These are phyloP conservation scores for Naegleria lovaniensis DNA, from an alignment of 208 protist genomes.

Conservation along the genomic window DNA sequence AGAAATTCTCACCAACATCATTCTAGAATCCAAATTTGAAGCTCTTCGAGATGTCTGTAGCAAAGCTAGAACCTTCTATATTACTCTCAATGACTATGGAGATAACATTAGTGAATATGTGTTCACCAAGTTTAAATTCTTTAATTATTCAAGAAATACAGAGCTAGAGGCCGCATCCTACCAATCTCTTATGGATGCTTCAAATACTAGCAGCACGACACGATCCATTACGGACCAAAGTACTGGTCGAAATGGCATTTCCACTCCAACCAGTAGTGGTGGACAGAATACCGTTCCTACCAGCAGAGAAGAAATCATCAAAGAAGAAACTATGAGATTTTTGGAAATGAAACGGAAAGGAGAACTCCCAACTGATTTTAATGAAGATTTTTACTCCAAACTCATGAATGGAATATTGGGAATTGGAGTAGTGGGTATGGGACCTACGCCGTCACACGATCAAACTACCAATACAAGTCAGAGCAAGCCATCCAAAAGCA, in stretches of 20 bases:
- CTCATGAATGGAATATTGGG: not conserved
- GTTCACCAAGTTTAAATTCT: not conserved
- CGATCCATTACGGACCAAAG: too few species aligned
- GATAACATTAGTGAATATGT: not conserved
- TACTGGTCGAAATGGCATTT: not conserved
- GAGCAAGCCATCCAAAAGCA: not conserved
- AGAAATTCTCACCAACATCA: not conserved
- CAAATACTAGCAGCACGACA: too few species aligned
- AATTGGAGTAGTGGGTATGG: not conserved
- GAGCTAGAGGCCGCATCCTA: too few species aligned
- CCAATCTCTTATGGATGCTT: not conserved
- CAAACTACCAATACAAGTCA: not conserved
- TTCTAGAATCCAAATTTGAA: not conserved
- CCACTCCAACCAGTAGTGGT: not conserved
- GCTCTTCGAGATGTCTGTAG: not conserved
- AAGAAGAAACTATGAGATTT: not conserved
- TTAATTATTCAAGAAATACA: not conserved
- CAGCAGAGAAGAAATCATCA: not conserved
- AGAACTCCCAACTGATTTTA: not conserved
- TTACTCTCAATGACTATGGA: not conserved
- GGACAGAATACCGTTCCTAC: not conserved
- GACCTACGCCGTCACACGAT: not conserved
- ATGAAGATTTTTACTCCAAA: not conserved
- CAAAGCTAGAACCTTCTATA: not conserved
- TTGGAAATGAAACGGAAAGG: not conserved